Evolutionary conservation across 192 early-diverging fungal genomes (phyloP).

Genomic region (Pilobolus umbonatus): DNA sequence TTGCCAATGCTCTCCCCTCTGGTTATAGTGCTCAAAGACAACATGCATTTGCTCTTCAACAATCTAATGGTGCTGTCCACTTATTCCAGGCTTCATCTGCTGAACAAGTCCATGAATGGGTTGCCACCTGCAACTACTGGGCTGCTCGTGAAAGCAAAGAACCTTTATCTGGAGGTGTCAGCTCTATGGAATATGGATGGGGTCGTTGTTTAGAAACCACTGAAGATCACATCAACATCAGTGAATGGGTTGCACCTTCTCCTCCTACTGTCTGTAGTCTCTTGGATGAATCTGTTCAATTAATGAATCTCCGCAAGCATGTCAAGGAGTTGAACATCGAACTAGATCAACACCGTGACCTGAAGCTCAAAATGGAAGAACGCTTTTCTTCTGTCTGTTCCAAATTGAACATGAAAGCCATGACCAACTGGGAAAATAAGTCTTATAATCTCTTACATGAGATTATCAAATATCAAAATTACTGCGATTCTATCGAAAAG

Average conservation of each 20-base stretch:
- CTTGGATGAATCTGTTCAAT: slow-evolving; percentile 44
- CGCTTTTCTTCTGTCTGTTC: slow-evolving; percentile 5
- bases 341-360: slow-evolving; percentile 62
- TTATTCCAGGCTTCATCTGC: slow-evolving; percentile 76
- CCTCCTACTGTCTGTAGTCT: slow-evolving; percentile 37
- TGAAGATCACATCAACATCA: slow-evolving; percentile 20
- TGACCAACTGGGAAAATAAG: slow-evolving; percentile 78
- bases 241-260: slow-evolving; percentile 48
- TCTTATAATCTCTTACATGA: slow-evolving; percentile 73
- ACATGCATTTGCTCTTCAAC: slow-evolving; percentile 83
- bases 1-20: slow-evolving; percentile 76
- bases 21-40: slow-evolving; percentile 75
- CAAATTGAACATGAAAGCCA: slow-evolving; percentile 40
- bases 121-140: slow-evolving; percentile 92
- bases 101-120: slow-evolving; percentile 78
- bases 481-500: slow-evolving; percentile 70
- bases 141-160: slow-evolving; percentile 88
- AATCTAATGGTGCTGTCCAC: slow-evolving; percentile 74
- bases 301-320: slow-evolving; percentile 56
- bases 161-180: slow-evolving; percentile 80
- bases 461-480: slow-evolving; percentile 82
- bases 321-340: slow-evolving; percentile 60
- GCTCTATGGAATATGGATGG: slow-evolving; percentile 95
- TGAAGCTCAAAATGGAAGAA: slow-evolving; percentile 37
- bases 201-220: slow-evolving; percentile 37